Base-by-base conservation (phyloP, 257 asterid species). In the Solanum okadae region DNA sequence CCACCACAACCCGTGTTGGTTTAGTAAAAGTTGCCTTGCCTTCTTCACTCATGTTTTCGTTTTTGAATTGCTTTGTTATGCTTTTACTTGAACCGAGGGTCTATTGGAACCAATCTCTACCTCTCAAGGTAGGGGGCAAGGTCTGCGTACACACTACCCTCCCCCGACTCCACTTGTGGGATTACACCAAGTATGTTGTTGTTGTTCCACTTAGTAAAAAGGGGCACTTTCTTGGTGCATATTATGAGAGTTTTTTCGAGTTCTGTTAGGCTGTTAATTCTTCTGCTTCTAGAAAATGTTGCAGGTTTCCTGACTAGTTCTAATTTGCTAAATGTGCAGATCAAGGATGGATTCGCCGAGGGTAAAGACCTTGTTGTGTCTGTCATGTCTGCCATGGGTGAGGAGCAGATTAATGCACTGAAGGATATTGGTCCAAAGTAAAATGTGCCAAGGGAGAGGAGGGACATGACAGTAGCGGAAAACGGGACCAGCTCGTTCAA, bases 341-440 rank as follows among this genome's bases (percentile, higher is more conserved):
- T 96, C 88, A 93, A 95, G 93, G 98, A 94, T 49, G 99, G 99
- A 67, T 96, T 96, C 84, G 93, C 92, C 25, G 96, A 96, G 90
- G 98, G 99, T 4, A 95, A 96, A 89, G 98, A 96, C 86, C 94
- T 96, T 84, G 98, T 96, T 87, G 98, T 96, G 88, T 94, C 98
- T 77, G 99, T 96, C 85, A 94, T 95, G 99, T 92, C 96, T 31
- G 92, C 99, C 6, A 96, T 95, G 99, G 98, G 98, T 13, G 99
- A 96, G 96, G 99, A 96, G 93, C 98, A 96, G 93, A 96, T 96
- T 88, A 77, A 89, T 85, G 97, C 94, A 56, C 93, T 96, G 91
- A 96, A 95, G 95, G 98, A 95, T 87, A 91, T 96, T 52, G 98
- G 97, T 77, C 95, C 96, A 72, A 94, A 94, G 92, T 71, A 86